Base-by-base conservation (phyloP, 2,329 filamentous ascomycete genomes). In the Talaromyces piceae region DNA sequence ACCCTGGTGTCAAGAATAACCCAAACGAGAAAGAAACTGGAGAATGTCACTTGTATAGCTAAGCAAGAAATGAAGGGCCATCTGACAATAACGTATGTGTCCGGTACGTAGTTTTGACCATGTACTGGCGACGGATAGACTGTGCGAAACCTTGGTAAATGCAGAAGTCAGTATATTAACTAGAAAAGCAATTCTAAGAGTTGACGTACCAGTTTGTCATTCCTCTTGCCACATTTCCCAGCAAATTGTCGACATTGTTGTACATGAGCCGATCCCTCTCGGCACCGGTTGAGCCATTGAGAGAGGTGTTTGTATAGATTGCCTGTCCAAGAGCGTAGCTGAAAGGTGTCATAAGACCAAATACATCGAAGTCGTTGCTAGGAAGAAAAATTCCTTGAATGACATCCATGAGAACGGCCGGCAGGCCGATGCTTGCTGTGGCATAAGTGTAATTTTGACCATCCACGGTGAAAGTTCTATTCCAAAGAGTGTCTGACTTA, bases 51-150 rank as follows among this genome's bases (percentile, higher is more conserved):
- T 18, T 52, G 50, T 6, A 23, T 20, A 9, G 31, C 50, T 30
- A 52, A 45, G 22, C 46, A 52, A 16, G 31, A 20, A 9, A 52
- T 22, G 20, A 47, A 52, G 4, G 45, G 39, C 50, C 50, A 52
- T 43, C 45, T 39, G 13, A 52, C 45, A 8, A 52, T 30, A 16
- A 52, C 16, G 11, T 45, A 52, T 11, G 45, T 33, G 23, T 52
- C 50, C 8, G 41, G n/a, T 30, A 44, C n/a, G 3, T 23, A 33
- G 18, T 43, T 47, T 41, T 37, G 37, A 12, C 50, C 50, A 11
- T 28, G 26, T 5, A 48, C 16, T 16, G 45, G 28, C 5, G 45
- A 47, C 20, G 37, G 18, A 23, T 44, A 44, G 13, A 22, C 22
- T n/a, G 50, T 30, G 44, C 50, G 50, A 18, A 52, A 28, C 45